phyloP scores from a whole-genome alignment of 2,329 filamentous ascomycete genomes.

The Botrytis aclada region DNA sequence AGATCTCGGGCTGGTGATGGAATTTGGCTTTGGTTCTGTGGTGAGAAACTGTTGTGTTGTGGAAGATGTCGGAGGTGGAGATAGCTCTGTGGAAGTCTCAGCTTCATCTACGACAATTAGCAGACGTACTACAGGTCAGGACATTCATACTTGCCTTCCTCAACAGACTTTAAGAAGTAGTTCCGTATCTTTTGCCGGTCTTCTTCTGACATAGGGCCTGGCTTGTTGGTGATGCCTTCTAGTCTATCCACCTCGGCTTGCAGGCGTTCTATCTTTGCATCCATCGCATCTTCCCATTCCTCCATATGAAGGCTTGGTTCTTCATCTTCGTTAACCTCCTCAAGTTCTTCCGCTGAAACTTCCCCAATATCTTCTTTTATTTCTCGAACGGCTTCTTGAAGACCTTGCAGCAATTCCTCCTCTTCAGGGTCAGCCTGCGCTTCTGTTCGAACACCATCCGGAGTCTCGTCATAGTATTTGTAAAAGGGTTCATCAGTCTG shows the following conservation, averaged over 20 bases:
- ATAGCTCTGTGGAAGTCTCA: not conserved
- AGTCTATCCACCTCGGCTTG: constrained; percentile 20
- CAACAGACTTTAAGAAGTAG: constrained; percentile 21
- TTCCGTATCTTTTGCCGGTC: constrained; percentile 20
- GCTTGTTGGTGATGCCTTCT: constrained; percentile 20
- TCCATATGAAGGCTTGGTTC: constrained; percentile 19
- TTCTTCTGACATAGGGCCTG: constrained; percentile 22
- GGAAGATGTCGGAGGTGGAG: not conserved
- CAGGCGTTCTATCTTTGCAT: constrained; percentile 13
- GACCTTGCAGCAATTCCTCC: constrained; percentile 15
- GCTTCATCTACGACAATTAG: constrained; percentile 12
- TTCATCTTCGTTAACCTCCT: constrained; percentile 21
- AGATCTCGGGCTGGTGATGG: not conserved
- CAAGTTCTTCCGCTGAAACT: constrained; percentile 17
- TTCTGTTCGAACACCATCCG: constrained; percentile 33
- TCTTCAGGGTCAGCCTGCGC: constrained; percentile 27
- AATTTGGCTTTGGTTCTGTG: not conserved
- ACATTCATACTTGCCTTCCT: constrained; percentile 9
- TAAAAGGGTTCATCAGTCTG: constrained; percentile 21
- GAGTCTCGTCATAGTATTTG: constrained; percentile 33
- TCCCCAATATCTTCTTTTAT: constrained; percentile 18
- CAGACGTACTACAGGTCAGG: not conserved
- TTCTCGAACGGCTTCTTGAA: constrained; percentile 16
- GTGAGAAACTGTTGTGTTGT: constrained; percentile 5
- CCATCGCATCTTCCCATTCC: constrained; percentile 18